These are phyloP conservation scores for Eimeria falciformis DNA, from an alignment of 169 alveolate species.

Conservation along the genomic window DNA sequence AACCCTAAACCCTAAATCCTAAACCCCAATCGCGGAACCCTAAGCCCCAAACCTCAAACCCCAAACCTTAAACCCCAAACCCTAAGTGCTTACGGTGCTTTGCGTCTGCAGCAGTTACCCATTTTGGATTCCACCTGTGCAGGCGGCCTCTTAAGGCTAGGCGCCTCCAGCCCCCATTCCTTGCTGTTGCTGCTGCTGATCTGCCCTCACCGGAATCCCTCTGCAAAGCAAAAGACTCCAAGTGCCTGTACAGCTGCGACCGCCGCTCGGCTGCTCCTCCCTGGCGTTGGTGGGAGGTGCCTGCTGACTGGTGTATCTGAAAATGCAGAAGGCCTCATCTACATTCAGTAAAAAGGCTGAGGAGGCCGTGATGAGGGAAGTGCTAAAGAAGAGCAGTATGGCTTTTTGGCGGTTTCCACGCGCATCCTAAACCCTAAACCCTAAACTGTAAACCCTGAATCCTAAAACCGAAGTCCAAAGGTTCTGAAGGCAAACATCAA, in stretches of 20 bases:
- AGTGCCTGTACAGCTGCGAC: not conserved
- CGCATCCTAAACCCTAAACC: constrained; percentile 31
- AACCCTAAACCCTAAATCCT: constrained; percentile 49
- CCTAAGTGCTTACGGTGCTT: not conserved
- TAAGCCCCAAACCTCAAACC: not conserved
- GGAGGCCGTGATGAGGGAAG: not conserved
- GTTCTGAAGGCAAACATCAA: not conserved
- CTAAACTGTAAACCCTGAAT: constrained; percentile 37
- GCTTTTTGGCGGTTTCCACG: not conserved
- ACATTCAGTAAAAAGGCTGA: not conserved
- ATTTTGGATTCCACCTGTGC: not conserved
- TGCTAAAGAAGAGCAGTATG: not conserved
- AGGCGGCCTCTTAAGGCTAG: not conserved
- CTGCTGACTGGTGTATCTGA: not conserved
- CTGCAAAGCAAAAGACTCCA: not conserved
- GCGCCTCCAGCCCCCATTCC: not conserved
- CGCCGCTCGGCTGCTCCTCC: not conserved
- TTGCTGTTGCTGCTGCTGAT: not conserved
- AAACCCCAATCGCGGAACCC: not conserved
- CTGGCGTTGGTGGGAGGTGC: not conserved
- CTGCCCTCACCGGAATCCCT: not conserved
- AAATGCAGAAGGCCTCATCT: not conserved
- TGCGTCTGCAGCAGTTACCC: not conserved
- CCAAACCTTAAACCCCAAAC: not conserved
- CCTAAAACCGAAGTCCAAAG: not conserved